phyloP scores from a whole-genome alignment of 345 rosid species.

The Murraya paniculata region DNA sequence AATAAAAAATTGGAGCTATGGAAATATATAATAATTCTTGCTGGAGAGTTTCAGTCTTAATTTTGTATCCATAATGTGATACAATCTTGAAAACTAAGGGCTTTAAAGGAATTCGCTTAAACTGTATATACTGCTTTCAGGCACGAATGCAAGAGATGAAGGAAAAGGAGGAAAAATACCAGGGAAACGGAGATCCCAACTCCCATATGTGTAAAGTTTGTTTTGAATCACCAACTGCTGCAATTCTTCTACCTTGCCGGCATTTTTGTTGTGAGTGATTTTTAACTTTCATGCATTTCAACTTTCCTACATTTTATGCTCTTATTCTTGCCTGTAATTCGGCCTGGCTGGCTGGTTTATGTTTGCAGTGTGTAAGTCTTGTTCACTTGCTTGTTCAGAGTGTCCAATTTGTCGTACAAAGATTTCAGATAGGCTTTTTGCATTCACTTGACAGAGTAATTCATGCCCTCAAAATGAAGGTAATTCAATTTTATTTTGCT shows the following conservation, averaged over 20 bases:
- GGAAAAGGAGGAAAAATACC: constrained; percentile 77
- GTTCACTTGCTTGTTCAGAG: constrained; percentile 96
- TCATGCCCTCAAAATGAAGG: constrained; percentile 32
- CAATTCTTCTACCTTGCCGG: constrained; percentile 97
- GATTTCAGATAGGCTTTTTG: constrained; percentile 90
- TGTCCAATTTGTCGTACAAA: constrained; percentile 98
- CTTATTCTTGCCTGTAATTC: neutral
- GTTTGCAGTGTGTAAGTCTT: constrained; percentile 92
- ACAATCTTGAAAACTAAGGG: neutral
- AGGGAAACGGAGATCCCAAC: constrained; percentile 76
- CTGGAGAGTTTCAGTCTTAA: neutral
- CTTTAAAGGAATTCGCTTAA: neutral
- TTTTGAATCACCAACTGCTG: constrained; percentile 92
- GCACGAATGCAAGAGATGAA: constrained; percentile 98
- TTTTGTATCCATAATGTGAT: neutral
- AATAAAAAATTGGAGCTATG: neutral
- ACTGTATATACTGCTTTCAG: constrained; percentile 35
- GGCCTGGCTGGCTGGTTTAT: neutral
- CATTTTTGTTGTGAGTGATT: constrained; percentile 92
- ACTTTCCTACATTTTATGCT: neutral
- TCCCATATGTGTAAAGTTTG: constrained; percentile 97
- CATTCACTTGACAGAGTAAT: constrained; percentile 61
- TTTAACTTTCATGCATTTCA: neutral
- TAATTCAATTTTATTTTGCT: neutral
- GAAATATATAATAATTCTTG: neutral